Percentiles rank a stretch among this genome's conserved stretches.
Evolutionary conservation across 1,139 yeast genomes (phyloP).

Genomic region (Scheffersomyces titani): DNA sequence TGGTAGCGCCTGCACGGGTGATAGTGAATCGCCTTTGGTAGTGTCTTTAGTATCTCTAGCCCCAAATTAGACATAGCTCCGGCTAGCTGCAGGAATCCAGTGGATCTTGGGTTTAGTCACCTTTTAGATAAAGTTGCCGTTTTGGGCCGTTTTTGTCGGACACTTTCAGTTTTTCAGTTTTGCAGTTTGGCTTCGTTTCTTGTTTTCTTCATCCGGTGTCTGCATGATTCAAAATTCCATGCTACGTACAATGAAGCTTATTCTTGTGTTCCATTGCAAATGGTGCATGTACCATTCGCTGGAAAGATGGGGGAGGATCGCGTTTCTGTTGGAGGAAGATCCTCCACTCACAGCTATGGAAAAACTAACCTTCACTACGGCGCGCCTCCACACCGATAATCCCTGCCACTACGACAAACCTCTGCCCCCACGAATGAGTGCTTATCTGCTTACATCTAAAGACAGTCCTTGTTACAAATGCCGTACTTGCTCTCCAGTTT

Average conservation of each 20-base stretch:
- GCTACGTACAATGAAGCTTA: background rate
- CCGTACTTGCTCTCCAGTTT: background rate
- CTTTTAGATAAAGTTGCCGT: background rate
- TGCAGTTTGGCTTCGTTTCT: background rate
- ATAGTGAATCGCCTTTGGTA: background rate
- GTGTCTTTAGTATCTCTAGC: background rate
- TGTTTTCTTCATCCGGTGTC: background rate
- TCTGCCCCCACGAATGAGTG: background rate
- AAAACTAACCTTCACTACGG: background rate
- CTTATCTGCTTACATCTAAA: background rate
- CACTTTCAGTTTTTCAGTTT: background rate
- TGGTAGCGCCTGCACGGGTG: background rate
- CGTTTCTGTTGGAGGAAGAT: background rate
- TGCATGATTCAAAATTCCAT: background rate
- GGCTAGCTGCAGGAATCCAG: background rate
- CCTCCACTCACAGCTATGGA: background rate
- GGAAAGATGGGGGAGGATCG: background rate
- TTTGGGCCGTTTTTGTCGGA: background rate
- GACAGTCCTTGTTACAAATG: background rate
- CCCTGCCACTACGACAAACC: background rate
- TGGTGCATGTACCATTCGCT: background rate
- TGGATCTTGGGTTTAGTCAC: background rate
- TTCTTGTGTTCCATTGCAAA: background rate
- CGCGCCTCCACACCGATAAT: background rate
- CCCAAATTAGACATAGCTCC: background rate